Evolutionary conservation across 2,329 filamentous ascomycete species (phyloP).

Genomic region (Penicillium sp.): DNA sequence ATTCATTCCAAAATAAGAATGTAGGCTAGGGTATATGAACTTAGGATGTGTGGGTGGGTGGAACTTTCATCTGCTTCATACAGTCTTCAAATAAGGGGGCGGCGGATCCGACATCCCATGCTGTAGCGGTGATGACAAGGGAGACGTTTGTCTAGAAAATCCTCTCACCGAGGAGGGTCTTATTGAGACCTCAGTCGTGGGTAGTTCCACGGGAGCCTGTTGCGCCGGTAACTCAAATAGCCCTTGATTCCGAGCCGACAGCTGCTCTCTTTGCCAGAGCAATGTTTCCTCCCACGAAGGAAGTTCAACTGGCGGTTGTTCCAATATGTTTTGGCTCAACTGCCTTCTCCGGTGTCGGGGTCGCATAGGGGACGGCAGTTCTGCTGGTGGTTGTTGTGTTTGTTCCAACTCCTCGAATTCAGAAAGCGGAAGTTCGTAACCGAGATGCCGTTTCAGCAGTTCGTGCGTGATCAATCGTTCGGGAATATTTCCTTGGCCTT

Average conservation of each 20-base stretch:
- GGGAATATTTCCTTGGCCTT: constrained; percentile 50
- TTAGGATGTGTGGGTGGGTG: too few relatives aligned
- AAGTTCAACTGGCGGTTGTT: background rate
- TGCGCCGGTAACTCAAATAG: background rate
- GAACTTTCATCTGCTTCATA: background rate
- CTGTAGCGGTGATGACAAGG: background rate
- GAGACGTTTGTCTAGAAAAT: background rate
- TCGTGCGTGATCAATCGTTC: constrained; percentile 52
- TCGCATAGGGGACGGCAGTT: background rate
- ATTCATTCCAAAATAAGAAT: too few relatives aligned
- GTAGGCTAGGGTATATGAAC: background rate
- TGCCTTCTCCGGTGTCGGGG: background rate
- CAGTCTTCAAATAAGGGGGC: constrained; percentile 2
- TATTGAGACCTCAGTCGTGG: background rate
- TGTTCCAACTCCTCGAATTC: constrained; percentile 38
- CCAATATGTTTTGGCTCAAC: background rate
- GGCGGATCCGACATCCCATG: background rate
- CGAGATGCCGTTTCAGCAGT: constrained; percentile 49
- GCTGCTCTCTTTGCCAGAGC: background rate
- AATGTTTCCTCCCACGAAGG: background rate
- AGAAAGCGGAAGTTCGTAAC: constrained; percentile 40
- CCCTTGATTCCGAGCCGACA: background rate
- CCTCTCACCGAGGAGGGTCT: background rate
- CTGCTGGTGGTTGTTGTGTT: constrained; percentile 21
- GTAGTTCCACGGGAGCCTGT: background rate